Base-by-base conservation (phyloP, 2,329 filamentous ascomycete genomes). In the Cytospora chrysosperma region DNA sequence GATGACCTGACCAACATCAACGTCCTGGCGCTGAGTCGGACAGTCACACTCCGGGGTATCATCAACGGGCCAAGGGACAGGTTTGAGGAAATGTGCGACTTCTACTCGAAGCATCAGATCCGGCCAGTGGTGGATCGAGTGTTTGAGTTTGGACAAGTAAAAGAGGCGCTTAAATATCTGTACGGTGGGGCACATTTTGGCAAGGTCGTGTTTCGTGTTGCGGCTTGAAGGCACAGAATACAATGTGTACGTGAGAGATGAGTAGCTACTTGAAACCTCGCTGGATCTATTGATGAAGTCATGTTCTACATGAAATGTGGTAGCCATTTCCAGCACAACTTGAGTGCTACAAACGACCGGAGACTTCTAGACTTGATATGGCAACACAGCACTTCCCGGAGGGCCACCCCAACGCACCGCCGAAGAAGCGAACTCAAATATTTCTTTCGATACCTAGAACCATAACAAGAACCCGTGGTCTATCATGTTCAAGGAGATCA, bases 1-100 rank as follows among this genome's bases (percentile, higher is more conserved):
- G 78, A 78, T 1, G 81, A 85, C 72, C 73, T 81, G 28, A 72
- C 80, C 30, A 86, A 87, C 67, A 81, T 82, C 13, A 88, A 88
- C 67, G 72, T 88, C 15, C 73, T 77, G 7, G 76, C 76, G 9
- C 62, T 75, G 4, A 66, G 69, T 50, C 66, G 73, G 40, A 77
- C 79, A 58, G 73, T 75, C 40, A 77, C 75, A 13, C 67, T 76
- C 58, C 78, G 76, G 68, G 74, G 85, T 0, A 82, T 87, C 9
- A 67, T 86, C 32, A 87, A 87, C 69, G 85, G 85, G 0, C 84
- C 85, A 0, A 80, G 79, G 67, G 83, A 85, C 66, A 75, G 80
- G 49, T 82, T 66, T 10, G 56, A 66, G 56, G 65, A 66, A 43
- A 43, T 62, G 30, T 59, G 55, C 27, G 58, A 32, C 6, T 66